Evolutionary conservation across 208 protist genomes (phyloP), one percentile per base, ranked within the genome.

Genomic region (Acanthamoeba quina): DNA sequence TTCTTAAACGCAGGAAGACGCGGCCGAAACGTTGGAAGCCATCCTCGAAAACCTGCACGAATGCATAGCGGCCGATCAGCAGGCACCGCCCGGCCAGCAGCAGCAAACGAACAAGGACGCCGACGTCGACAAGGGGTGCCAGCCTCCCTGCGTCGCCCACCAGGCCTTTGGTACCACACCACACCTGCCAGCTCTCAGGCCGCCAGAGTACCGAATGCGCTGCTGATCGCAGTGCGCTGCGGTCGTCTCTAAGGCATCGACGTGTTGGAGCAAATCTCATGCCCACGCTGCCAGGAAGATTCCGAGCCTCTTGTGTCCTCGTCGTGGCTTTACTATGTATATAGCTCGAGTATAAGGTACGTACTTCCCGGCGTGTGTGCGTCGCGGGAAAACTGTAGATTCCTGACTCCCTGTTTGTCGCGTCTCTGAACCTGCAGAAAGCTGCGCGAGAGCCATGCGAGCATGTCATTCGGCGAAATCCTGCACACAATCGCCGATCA

Each of bases 1-100:
- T 83, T 83, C 19, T n/a, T 3, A 41, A 24, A 10, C 52, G 34
- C 76, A 86, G 76, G 76, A 86, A 21, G 76, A 86, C n/a, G 76
- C 76, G 76, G 76, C 76, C 6, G 76, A 86, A 58, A 86, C 76
- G 13, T 58, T 86, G 13, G 47, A 86, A 24, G 76, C 76, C 31
- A 86, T 86, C 52, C 76, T 86, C n/a, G 52, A 52, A 26, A 86
- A 58, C 52, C 17, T 86, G 29, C 76, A 86, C 10, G 76, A 49
- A 15, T 29, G 41, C 15, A 86, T 86, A 13, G 52, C 76, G 49
- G 76, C 34, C 34, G 76, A 9, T 21, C n/a, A 86, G 21, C 47
- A 86, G n/a, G 15, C 13, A 66, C 7, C 60, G 26, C 41, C 41
- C 41, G 31, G 76, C 44, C 24, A 31, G 1, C 47, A 83, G 31